phyloP scores from a whole-genome alignment of 73 alveolate genomes.

The Paramecium tetraurelia region DNA sequence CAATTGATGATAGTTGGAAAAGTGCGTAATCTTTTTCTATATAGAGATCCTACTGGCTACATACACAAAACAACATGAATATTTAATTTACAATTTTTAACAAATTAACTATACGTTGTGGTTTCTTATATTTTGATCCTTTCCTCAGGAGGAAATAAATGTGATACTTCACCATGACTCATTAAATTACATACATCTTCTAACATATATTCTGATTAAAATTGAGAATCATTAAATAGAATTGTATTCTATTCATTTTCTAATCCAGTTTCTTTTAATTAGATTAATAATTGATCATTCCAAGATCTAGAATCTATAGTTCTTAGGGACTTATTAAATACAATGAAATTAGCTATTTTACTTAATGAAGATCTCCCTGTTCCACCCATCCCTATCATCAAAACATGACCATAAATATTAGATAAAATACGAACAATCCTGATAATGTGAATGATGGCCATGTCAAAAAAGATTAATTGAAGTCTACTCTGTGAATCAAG shows the following conservation, averaged over 20 bases:
- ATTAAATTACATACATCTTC: constrained; percentile 66
- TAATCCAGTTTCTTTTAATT: constrained; percentile 1
- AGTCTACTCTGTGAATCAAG: constrained; percentile 63
- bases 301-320: constrained; percentile 18
- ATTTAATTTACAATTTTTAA: constrained; percentile 59
- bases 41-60: constrained; percentile 69
- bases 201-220: constrained; percentile 9
- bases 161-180: constrained; percentile 66
- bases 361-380: constrained; percentile 77
- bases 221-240: constrained; percentile 31
- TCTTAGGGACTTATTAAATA: constrained; percentile 33
- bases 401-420: constrained; percentile 79
- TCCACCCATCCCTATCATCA: constrained; percentile 85
- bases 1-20: constrained; percentile 73
- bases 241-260: not conserved
- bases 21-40: constrained; percentile 68
- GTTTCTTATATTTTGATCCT: constrained; percentile 63
- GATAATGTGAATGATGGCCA: constrained; percentile 73
- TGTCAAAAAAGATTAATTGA: constrained; percentile 76
- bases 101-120: constrained; percentile 53
- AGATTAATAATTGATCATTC: not conserved
- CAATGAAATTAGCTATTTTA: constrained; percentile 69
- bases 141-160: constrained; percentile 65
- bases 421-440: constrained; percentile 75
- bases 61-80: constrained; percentile 66